Evolutionary conservation across 805 yeast genomes (phyloP).

Genomic region (Saturnispora galanensis): DNA sequence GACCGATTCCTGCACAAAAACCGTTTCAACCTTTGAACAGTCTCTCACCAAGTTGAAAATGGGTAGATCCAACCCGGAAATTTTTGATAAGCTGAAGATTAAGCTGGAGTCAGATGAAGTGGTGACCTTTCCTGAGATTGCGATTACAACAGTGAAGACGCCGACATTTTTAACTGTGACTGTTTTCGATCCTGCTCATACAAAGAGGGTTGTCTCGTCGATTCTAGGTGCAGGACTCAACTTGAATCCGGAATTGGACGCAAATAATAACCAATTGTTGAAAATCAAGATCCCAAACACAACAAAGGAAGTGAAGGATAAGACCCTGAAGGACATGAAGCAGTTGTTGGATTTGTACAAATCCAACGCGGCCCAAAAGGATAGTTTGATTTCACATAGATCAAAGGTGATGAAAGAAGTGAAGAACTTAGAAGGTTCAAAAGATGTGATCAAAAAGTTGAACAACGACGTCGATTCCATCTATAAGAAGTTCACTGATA

Average conservation of each 20-base stretch:
- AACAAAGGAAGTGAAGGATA: conserved; percentile 51
- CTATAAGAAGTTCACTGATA: conserved; percentile 54
- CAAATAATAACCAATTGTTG: conserved; percentile 61
- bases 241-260: conserved; percentile 71
- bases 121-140: conserved; percentile 46
- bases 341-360: conserved; percentile 55
- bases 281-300: conserved; percentile 68
- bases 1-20: conserved; percentile 34
- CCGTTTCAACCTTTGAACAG: conserved; percentile 44
- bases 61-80: conserved; percentile 59
- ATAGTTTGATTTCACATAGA: conserved; percentile 49
- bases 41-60: conserved; percentile 53
- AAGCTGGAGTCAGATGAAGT: conserved; percentile 35
- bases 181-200: conserved; percentile 73
- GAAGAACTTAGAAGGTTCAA: conserved; percentile 37
- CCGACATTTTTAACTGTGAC: conserved; percentile 58
- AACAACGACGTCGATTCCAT: conserved; percentile 54
- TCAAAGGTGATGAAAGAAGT: conserved; percentile 46
- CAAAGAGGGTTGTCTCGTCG: conserved; percentile 59
- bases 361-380: conserved; percentile 34
- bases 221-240: conserved; percentile 61
- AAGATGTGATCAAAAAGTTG: conserved; percentile 46
- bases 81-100: conserved; percentile 53
- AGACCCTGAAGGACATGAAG: conserved; percentile 53
- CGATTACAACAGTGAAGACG: conserved; percentile 64